Evolutionary conservation across 2,329 filamentous ascomycete species (phyloP).

Genomic region (Hypoxylon sp.): DNA sequence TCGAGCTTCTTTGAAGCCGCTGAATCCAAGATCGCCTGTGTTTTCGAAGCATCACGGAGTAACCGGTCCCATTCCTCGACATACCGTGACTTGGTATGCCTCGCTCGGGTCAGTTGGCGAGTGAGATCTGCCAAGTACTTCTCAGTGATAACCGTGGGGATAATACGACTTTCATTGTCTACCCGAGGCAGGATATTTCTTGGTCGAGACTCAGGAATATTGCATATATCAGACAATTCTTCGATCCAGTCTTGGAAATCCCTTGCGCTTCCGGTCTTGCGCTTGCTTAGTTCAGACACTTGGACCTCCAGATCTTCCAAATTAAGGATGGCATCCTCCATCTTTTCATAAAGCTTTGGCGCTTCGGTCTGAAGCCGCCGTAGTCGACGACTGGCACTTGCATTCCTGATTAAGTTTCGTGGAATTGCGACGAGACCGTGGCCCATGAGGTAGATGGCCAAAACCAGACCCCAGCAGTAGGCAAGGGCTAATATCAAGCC

Average conservation of each 20-base stretch:
- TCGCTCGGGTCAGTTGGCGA: constrained; percentile 82
- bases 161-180: constrained; percentile 60
- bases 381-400: constrained; percentile 81
- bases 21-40: constrained; percentile 88
- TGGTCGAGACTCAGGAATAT: constrained; percentile 73
- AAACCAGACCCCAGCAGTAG: constrained; percentile 91
- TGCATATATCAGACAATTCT: constrained; percentile 85
- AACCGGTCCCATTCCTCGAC: constrained; percentile 87
- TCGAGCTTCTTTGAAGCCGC: constrained; percentile 84
- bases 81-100: constrained; percentile 87
- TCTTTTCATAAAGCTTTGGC: constrained; percentile 85
- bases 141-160: constrained; percentile 90
- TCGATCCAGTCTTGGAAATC: constrained; percentile 96
- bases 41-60: constrained; percentile 79
- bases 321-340: constrained; percentile 85
- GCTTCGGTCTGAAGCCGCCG: constrained; percentile 83
- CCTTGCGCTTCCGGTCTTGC: constrained; percentile 82
- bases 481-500: constrained; percentile 91
- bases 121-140: constrained; percentile 93
- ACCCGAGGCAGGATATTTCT: constrained; percentile 59
- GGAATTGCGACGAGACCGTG: constrained; percentile 95
- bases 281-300: constrained; percentile 81
- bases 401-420: constrained; percentile 82
- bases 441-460: constrained; percentile 98
- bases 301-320: constrained; percentile 87